Base-by-base conservation (phyloP, 202 grass and related monocot genomes). In the Sporobolus alterniflorus region DNA sequence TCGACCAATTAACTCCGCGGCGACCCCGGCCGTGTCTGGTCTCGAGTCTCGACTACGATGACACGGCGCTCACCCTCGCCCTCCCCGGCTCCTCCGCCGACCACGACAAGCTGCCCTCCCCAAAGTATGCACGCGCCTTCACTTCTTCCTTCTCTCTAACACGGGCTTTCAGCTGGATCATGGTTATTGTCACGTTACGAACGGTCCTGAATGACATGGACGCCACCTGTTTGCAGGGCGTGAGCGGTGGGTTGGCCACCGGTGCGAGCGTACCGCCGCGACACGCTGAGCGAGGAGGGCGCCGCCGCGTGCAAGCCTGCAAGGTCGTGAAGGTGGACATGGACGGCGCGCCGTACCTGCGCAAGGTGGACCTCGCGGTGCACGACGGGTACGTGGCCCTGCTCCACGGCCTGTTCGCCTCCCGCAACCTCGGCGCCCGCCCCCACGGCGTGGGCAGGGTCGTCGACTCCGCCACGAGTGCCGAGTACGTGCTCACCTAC, bases 211-310 rank as follows among this genome's bases (percentile, higher is more conserved):
- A 64, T 62, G 74, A 75, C 69, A 24, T 11, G 54, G 48, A 28
- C 28, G 1, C 57, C n/a, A 14, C 65, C 13, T 55, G 26, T 31
- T 55, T 52, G 72, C 65, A 94, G 94, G 76, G 92, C 88, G 50
- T 80, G 86, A 59, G 95, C 93, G 41, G 87, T 99, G 71, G 96
- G 96, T 20, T 99, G 96, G 96, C 96, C 96, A 24, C 96, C 93
- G 39, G 96, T 96, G 81, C 83, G 91, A 34, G 87, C 93, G 4
- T 99, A 88, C 93, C 78, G 96, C n/a, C 83, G 90, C 80, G 94
- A 94, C 89, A 91, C 82, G 74, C 67, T 96, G 85, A 74, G 84
- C 2, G 88, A 83, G 46, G 82, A 75, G 18, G 41, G 51, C 22
- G 44, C 71, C 22, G 44, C 71, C 12, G 60, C 28, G 60, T 63